Base-by-base conservation (phyloP, 179 eudicot genomes). In the Silene noctiflora region DNA sequence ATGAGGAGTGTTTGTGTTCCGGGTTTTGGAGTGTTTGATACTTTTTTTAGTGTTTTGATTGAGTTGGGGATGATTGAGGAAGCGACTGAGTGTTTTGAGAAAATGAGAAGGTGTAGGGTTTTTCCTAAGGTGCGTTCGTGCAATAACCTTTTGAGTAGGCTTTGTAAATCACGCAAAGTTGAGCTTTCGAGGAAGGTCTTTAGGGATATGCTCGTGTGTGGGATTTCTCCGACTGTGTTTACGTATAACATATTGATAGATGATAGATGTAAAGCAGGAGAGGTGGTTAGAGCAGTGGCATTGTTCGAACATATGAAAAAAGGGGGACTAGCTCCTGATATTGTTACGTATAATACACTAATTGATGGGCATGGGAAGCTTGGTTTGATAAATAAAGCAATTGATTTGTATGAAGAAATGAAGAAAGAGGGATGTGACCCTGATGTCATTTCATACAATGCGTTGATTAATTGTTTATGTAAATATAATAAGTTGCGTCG, bases 1-100 rank as follows among this genome's bases (percentile, higher is more conserved):
- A 87, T 86, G 1, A 87, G 90, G 87, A 78, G 82, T 77, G 89
- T 89, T 67, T 89, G 94, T 80, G 44, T 79, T 31, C 71, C 85
- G 20, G 97, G 99, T 25, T 93, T 78, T 79, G 99, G 99, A 22
- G 95, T 91, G 19, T 93, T 95, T 72, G 99, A 95, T 81, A 85
- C 90, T 6, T 88, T 88, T 29, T 95, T 95, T 75, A 87, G 93
- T 16, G 88, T 86, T 66, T 84, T 89, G 78, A 76, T 87, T 61
- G 99, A 95, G 35, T 80, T 86, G 78, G 95, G 86, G 14, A 84
- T 85, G 91, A 82, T 95, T 21, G 93, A 91, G 14, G 97, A 91
- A 76, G 97, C 99, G 1, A 84, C 70, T 67, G 81, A 83, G 73
- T 91, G 95, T 77, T 95, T 95, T 78, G 76, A 71, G 75, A 85